Base-by-base conservation (phyloP, 78 protist genomes). In the Dictyostelium brefeldianum region DNA sequence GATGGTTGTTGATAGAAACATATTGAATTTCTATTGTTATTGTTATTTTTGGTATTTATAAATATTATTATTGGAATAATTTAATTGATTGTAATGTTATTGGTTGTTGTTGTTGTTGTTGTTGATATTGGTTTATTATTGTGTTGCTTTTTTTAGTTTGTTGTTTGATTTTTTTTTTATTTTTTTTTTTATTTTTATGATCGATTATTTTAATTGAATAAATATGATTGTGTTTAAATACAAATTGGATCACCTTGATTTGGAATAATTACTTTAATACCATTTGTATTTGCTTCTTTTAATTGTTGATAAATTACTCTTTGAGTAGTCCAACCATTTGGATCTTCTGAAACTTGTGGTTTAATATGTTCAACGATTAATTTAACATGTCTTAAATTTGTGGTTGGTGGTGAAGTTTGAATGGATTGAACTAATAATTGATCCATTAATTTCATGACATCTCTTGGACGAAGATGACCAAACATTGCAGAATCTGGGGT, bases 221-320 rank as follows among this genome's bases (percentile, higher is more conserved):
- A 36, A 36, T 36, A 36, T 36, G 43, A 36, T 36, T 36, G 2
- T 36, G 4, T 82, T 67, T 69, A 82, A 48, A 82, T 64, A 69
- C 89, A 82, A 82, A 82, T 82, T 51, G 89, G 89, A 22, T 82
- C 89, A 51, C 89, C 89, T 82, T 82, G 89, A 43, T 82, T 29
- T 43, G 89, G 89, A 51, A 82, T 82, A 53, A 82, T 82, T 22
- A 82, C 41, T 46, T 53, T 64, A 25, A 82, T 27, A 69, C 78
- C 78, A 22, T 64, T 17, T 25, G 29, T 50, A 69, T 82, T 82
- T 36, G 53, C 18, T 46, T 82, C 80, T 27, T 14, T 31, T 48
- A 82, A 51, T 82, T 82, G 78, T 51, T 82, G 71, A 31, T 67
- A 82, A 25, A 82, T 82, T 31, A 67, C 18, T 82, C 54, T 54